Evolutionary conservation across 2,329 filamentous ascomycete genomes (phyloP).

Genomic region (Exophiala calicioides): DNA sequence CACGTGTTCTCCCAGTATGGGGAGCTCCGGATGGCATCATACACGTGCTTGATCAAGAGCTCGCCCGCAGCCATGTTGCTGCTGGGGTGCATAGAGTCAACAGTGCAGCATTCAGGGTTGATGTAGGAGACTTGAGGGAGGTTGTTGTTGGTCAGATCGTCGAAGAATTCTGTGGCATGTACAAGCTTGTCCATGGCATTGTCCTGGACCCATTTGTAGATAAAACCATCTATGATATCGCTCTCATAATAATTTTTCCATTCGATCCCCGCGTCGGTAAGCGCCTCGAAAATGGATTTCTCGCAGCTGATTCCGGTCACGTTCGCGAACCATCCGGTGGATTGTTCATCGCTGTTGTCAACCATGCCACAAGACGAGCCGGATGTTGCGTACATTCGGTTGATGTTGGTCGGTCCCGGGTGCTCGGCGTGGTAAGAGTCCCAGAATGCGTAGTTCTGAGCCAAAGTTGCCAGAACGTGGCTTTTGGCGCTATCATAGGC

Average conservation of each 20-base stretch:
- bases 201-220: conserved; percentile 26
- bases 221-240: conserved; percentile 22
- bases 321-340: conserved; percentile 21
- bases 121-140: conserved; percentile 69
- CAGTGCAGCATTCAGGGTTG: conserved; percentile 38
- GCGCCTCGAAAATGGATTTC: conserved; percentile 19
- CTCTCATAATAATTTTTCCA: conserved; percentile 27
- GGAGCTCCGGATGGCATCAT: conserved; percentile 19
- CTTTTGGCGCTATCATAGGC: conserved; percentile 17
- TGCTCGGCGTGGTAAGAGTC: conserved; percentile 23
- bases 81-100: conserved; percentile 25
- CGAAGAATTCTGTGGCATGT: conserved; percentile 55
- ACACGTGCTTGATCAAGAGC: conserved; percentile 24
- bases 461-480: conserved; percentile 12
- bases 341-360: conserved; percentile 19
- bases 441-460: conserved; percentile 24
- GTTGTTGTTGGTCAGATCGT: conserved; percentile 63
- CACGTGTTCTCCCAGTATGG: conserved; percentile 24
- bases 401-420: conserved; percentile 22
- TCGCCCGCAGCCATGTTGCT: conserved; percentile 27
- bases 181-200: conserved; percentile 22
- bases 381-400: conserved; percentile 19
- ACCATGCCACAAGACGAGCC: conserved; percentile 21
- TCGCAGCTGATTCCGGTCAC: conserved; percentile 16
- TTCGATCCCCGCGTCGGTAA: conserved; percentile 21